A percentile compares a stretch with the other conserved stretches of the same genome.
These are phyloP conservation scores for Ochromonadaceae sp. DNA, from an alignment of 352 stramenopile genomes.

Conservation along the genomic window DNA sequence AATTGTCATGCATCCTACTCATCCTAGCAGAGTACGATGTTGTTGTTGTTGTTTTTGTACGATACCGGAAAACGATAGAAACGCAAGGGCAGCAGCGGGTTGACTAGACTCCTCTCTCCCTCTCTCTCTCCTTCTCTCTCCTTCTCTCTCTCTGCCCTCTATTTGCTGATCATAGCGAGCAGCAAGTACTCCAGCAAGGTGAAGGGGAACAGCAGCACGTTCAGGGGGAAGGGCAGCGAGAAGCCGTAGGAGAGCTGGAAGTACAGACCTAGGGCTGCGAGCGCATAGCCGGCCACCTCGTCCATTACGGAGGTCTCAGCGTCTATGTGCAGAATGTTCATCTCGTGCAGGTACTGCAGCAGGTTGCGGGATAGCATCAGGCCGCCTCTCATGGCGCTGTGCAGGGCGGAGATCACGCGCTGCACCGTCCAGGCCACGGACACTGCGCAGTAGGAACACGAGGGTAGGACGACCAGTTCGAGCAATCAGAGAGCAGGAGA, in stretches of 20 bases:
- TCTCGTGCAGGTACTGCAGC: slow-evolving; percentile 4
- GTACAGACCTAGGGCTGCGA: slow-evolving; percentile 42
- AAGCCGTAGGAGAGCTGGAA: slow-evolving; percentile 43
- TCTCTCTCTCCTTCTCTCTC: too few relatives aligned
- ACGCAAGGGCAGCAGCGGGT: too few relatives aligned
- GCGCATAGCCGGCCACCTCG: slow-evolving; percentile 40
- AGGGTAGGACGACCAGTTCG: too few relatives aligned
- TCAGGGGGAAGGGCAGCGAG: slow-evolving; percentile 40
- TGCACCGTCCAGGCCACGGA: slow-evolving; percentile 19
- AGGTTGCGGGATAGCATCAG: slow-evolving; percentile 19
- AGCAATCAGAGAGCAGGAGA: too few relatives aligned
- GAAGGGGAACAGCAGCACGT: slow-evolving; percentile 42
- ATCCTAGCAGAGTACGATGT: too few relatives aligned
- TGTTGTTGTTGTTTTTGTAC: too few relatives aligned
- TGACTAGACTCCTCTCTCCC: too few relatives aligned
- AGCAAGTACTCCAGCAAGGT: slow-evolving; percentile 40
- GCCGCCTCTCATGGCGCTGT: slow-evolving; percentile 14
- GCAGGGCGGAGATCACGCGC: slow-evolving; percentile 19
- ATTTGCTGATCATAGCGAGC: slow-evolving; percentile 27
- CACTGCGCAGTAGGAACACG: too few relatives aligned
- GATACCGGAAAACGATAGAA: too few relatives aligned
- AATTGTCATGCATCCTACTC: too few relatives aligned
- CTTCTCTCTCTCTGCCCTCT: too few relatives aligned
- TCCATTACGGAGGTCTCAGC: slow-evolving; percentile 38
- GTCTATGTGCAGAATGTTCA: slow-evolving; percentile 30